Conservation (phyloP, 768 basidiomycete genomes). For the Phanerochaete carnosa region DNA sequence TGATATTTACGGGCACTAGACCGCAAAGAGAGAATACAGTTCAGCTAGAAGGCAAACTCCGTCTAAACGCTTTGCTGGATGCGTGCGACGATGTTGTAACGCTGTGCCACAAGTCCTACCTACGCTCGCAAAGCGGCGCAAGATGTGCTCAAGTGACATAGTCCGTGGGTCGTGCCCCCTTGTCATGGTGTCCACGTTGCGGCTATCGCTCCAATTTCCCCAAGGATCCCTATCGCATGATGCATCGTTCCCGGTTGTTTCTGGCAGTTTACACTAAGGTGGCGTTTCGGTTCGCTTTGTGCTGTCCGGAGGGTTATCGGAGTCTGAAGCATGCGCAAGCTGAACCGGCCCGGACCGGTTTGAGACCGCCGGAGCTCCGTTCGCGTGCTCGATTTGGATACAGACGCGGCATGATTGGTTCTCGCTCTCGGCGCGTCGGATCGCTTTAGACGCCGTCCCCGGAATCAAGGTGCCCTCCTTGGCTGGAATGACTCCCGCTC, state of each 20-base stretch:
- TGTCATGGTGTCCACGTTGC: background rate
- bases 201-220: background rate
- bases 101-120: background rate
- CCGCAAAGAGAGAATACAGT: background rate
- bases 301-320: background rate
- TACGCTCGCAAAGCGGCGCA: background rate
- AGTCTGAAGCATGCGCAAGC: background rate
- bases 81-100: background rate
- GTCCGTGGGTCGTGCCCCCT: background rate
- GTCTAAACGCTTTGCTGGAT: background rate
- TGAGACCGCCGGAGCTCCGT: background rate
- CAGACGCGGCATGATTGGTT: background rate
- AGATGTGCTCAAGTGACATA: background rate
- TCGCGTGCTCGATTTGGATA: background rate
- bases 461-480: background rate
- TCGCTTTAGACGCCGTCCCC: background rate
- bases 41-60: background rate
- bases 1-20: background rate
- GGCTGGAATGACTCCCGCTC: background rate
- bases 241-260: background rate
- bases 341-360: background rate
- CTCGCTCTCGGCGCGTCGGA: slow-evolving; percentile 1
- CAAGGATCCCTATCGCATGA: background rate
- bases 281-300: background rate
- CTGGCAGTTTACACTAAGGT: background rate